Evolutionary conservation across 192 early-diverging fungal genomes (phyloP).

Genomic region (Backusella mclennaniae): DNA sequence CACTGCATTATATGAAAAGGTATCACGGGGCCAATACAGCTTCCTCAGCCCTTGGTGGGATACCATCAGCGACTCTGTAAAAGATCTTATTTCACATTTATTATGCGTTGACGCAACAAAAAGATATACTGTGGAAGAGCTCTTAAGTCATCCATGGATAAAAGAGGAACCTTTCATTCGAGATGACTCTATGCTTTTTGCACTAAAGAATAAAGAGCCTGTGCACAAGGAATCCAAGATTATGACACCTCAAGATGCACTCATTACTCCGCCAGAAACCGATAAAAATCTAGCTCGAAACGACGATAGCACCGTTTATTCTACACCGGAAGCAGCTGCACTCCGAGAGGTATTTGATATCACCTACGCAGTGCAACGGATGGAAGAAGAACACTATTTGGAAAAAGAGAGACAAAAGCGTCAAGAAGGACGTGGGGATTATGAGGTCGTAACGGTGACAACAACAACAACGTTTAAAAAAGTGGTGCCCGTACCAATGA

Average conservation of each 20-base stretch:
- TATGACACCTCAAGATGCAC: neutral
- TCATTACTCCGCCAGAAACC: neutral
- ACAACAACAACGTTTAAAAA: neutral
- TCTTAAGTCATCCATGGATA: slow-evolving; percentile 82
- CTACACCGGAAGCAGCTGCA: slow-evolving; percentile 46
- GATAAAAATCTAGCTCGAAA: neutral
- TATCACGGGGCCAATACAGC: slow-evolving; percentile 78
- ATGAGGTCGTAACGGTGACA: neutral
- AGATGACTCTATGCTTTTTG: neutral
- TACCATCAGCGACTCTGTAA: slow-evolving; percentile 70
- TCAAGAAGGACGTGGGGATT: neutral
- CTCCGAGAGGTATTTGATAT: slow-evolving; percentile 76
- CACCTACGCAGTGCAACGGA: slow-evolving; percentile 71
- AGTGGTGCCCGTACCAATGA: neutral
- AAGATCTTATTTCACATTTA: slow-evolving; percentile 69
- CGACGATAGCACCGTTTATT: neutral
- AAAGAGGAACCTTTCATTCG: slow-evolving; percentile 24
- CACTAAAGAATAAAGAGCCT: slow-evolving; percentile 1
- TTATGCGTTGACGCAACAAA: slow-evolving; percentile 67
- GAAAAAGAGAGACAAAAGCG: neutral
- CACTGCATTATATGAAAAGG: slow-evolving; percentile 76
- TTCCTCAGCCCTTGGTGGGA: slow-evolving; percentile 94
- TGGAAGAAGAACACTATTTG: slow-evolving; percentile 57
- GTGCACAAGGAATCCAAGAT: neutral
- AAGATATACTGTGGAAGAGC: slow-evolving; percentile 77